phyloP scores from a whole-genome alignment of 1,284 basidiomycete genomes.

The Baeospora myosura region DNA sequence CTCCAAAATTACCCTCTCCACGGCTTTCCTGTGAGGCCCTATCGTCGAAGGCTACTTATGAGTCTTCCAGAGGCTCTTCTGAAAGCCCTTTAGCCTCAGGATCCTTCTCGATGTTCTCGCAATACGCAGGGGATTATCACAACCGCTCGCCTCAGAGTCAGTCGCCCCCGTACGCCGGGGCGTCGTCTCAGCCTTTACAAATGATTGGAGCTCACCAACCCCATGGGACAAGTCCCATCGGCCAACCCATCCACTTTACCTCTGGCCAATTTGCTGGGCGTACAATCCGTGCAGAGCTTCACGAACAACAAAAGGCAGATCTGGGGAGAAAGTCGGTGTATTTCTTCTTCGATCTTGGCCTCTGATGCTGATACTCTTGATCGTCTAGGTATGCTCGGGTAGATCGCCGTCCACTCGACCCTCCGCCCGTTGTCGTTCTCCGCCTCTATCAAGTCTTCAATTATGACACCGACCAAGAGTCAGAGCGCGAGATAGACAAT shows the following conservation, averaged over 20 bases:
- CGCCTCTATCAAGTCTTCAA: conserved; percentile 23
- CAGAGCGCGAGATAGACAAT: conserved; percentile 26
- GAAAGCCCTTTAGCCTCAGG: no score
- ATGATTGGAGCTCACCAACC: conserved; percentile 17
- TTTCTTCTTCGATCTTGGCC: conserved; percentile 4
- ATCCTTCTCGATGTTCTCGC: no score
- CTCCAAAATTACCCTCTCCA: no score
- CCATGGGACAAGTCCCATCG: conserved; percentile 25
- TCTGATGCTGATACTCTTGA: conserved; percentile 7
- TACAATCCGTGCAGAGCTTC: conserved; percentile 50
- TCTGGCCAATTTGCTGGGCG: conserved; percentile 54
- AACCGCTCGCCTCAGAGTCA: no score
- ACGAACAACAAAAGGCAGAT: conserved; percentile 58
- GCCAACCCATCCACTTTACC: conserved; percentile 43
- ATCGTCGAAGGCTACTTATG: no score
- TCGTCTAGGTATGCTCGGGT: conserved; percentile 45
- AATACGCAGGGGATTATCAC: no score
- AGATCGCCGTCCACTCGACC: conserved; percentile 52
- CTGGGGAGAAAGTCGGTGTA: conserved; percentile 52
- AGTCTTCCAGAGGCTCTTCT: no score
- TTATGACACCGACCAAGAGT: conserved; percentile 19
- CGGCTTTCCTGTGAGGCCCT: no score
- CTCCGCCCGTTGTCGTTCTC: conserved; percentile 32
- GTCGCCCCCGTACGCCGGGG: no score
- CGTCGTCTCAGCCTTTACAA: no score